A percentile compares a stretch with the other conserved stretches of the same genome.
These are phyloP conservation scores for fission yeast (Schizosaccharomyces pombe) DNA, from an alignment of 805 yeast genomes.

Conservation along the genomic window DNA sequence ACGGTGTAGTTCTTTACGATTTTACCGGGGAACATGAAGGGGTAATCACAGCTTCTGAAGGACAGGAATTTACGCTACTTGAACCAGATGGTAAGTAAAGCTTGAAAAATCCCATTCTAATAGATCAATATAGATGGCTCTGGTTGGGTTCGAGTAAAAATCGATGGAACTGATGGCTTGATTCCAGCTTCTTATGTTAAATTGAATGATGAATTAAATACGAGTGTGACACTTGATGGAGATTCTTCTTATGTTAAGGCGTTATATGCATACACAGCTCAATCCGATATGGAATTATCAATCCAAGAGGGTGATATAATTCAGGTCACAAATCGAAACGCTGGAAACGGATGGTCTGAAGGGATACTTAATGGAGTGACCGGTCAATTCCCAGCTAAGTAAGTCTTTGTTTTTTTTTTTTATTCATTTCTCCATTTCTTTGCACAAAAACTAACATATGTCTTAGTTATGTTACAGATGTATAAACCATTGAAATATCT, in stretches of 20 bases:
- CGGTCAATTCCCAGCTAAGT: conserved; percentile 14
- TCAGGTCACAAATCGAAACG: conserved; percentile 36
- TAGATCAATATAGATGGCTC: conserved; percentile 32
- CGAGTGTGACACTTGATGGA: conserved; percentile 58
- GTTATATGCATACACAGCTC: conserved; percentile 51
- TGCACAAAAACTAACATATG: not conserved
- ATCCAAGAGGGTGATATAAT: conserved; percentile 54
- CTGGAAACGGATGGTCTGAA: conserved; percentile 83
- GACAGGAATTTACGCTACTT: conserved; percentile 35
- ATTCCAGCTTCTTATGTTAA: conserved; percentile 70
- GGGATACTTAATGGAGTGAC: conserved; percentile 22
- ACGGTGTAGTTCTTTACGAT: conserved; percentile 21
- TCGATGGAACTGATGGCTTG: conserved; percentile 36
- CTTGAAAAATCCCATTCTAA: not conserved
- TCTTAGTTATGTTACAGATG: not conserved
- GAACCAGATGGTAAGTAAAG: conserved; percentile 25
- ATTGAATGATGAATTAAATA: conserved; percentile 31
- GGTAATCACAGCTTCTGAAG: conserved; percentile 38
- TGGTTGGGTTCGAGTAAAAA: conserved; percentile 68
- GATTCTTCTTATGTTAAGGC: conserved; percentile 41
- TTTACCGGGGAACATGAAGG: conserved; percentile 52
- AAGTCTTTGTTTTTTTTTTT: conserved; percentile 2
- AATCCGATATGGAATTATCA: conserved; percentile 56
- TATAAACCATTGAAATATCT: not conserved
- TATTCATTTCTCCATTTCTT: too few relatives aligned